Conservation (phyloP, 352 stramenopile species). For the Globisporangium carolinianum region DNA sequence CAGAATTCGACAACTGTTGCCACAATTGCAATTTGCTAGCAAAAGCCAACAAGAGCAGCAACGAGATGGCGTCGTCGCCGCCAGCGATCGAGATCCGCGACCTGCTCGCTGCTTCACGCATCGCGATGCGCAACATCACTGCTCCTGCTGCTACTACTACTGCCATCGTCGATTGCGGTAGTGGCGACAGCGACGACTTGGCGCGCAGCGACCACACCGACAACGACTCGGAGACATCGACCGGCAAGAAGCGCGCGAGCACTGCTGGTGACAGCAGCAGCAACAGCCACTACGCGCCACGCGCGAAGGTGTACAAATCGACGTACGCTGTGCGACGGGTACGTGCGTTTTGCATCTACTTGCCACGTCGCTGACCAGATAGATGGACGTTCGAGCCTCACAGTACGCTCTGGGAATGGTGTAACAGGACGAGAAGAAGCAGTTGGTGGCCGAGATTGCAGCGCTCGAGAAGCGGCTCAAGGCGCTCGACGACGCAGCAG, state of each 20-base stretch:
- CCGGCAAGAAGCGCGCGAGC: no score
- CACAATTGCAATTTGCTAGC: no score
- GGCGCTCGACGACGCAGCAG: conserved; percentile 19
- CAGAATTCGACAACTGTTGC: no score
- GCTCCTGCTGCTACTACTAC: background rate
- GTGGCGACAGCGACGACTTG: no score
- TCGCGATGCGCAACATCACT: background rate
- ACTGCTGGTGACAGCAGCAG: background rate
- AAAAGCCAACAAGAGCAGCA: no score
- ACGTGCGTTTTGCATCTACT: background rate
- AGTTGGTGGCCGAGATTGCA: conserved; percentile 27
- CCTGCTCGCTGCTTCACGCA: no score
- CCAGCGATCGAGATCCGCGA: no score
- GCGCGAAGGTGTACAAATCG: conserved; percentile 24
- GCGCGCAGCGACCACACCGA: background rate
- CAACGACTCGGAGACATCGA: no score
- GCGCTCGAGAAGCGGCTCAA: conserved; percentile 24
- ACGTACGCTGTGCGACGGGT: conserved; percentile 35
- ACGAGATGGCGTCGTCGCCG: no score
- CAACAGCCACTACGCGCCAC: background rate
- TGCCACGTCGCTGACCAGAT: background rate
- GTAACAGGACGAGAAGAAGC: conserved; percentile 27
- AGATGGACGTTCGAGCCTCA: background rate
- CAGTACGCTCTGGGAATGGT: background rate
- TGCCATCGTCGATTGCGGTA: no score